Evolutionary conservation across 2,329 filamentous ascomycete genomes (phyloP), one percentile per base, ranked within the genome.

Genomic region (Beauveria asiatica): DNA sequence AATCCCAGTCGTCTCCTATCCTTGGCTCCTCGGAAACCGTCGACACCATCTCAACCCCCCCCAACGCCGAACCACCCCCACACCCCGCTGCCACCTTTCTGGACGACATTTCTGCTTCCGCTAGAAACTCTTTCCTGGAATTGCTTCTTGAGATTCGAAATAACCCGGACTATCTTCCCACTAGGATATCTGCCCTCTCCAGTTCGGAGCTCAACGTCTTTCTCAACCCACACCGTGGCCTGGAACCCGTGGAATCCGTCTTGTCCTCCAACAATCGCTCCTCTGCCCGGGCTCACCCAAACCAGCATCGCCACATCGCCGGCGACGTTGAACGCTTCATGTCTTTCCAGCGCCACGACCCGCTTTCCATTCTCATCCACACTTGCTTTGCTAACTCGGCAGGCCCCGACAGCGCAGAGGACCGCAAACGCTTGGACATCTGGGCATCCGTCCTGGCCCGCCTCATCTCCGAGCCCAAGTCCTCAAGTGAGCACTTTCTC

Each of bases 391-490:
- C 90, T 73, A 90, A 92, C 70, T 92, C 90, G 19, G 84, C 89
- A 63, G 89, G 89, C 30, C 88, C 89, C 53, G 87, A 92, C 73
- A 91, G 89, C 66, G 83, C 85, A 45, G 92, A 96, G 74, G 89
- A 94, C 72, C 82, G 84, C 64, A 82, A 89, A 68, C 83, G 91
- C 66, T 88, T 90, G 49, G 87, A 93, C 64, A 85, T 92, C 44
- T 97, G 93, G 94, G 90, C 94, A 30, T 89, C 88, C 13, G 86
- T 89, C 39, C 92, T 92, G 73, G 91, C 93, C 42, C 87, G 86
- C 66, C 79, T 97, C 64, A 89, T 97, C 60, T 84, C 85, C 51
- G 85, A 91, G 64, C 86, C 85, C 67, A 92, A 88, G 70, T 85
- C 84, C 37, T 89, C 85, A 59, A 86, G 87, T 65, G 89, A 94